phyloP scores from a whole-genome alignment of 192 early-diverging fungal genomes.

The Coemansia sp. region DNA sequence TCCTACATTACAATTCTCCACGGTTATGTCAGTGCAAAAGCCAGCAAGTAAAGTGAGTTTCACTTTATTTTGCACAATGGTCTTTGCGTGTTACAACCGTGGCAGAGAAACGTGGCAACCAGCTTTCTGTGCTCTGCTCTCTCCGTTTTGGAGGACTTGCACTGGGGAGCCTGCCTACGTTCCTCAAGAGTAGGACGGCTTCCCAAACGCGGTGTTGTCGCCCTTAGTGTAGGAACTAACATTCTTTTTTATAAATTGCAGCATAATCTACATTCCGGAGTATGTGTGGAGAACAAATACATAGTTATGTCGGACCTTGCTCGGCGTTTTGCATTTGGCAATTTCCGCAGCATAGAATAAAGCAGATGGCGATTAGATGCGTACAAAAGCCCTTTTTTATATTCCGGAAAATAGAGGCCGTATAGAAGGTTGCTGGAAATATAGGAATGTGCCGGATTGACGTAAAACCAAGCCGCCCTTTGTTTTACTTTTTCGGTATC shows the following conservation, averaged over 20 bases:
- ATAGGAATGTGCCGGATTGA: no score
- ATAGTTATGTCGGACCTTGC: not conserved
- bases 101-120: conserved; percentile 37
- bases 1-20: conserved; percentile 12
- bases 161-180: conserved; percentile 29
- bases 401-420: no score
- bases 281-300: not conserved
- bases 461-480: no score
- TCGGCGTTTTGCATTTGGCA: no score
- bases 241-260: not conserved
- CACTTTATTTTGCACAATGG: conserved; percentile 13
- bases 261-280: not conserved
- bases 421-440: no score
- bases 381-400: no score
- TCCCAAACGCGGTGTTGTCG: conserved; percentile 19
- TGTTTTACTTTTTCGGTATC: no score
- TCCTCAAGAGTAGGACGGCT: conserved; percentile 52
- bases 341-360: no score
- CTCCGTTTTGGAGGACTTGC: conserved; percentile 48
- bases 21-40: conserved; percentile 47
- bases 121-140: conserved; percentile 15
- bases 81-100: conserved; percentile 45
- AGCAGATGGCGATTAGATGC: no score
- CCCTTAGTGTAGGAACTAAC: conserved; percentile 54
- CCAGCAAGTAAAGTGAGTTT: not conserved